phyloP scores from a whole-genome alignment of 192 early-diverging fungal species.

The Gamsiella multidivaricata region DNA sequence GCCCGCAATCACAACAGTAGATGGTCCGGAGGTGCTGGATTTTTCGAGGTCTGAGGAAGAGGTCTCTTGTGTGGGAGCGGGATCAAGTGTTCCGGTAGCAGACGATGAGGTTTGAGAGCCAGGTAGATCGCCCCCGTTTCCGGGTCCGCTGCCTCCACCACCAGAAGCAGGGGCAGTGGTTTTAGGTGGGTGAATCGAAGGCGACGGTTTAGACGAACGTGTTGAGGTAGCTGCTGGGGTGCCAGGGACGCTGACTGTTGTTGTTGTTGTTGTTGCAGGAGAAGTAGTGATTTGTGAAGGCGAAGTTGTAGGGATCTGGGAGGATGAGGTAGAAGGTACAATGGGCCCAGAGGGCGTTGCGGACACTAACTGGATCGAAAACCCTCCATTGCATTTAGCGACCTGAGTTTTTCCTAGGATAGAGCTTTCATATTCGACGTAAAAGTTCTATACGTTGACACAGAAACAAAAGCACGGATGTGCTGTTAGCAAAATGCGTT shows the following conservation, averaged over 20 bases:
- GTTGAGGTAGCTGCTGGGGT: conserved; percentile 1
- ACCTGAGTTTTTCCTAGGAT: neutral
- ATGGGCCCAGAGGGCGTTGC: neutral
- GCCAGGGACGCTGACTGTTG: too few relatives aligned
- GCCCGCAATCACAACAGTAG: conserved; percentile 4
- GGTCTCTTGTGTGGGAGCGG: neutral
- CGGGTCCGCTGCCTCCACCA: neutral
- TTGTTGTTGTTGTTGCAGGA: neutral
- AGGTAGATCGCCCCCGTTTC: too few relatives aligned
- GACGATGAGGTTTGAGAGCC: too few relatives aligned
- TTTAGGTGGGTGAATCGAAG: neutral
- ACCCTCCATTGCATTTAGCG: conserved; percentile 3
- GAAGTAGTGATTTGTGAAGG: neutral
- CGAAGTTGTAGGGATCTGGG: neutral
- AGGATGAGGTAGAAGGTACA: neutral
- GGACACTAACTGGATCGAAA: conserved; percentile 5
- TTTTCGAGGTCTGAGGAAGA: conserved; percentile 5
- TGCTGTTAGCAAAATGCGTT: too few relatives aligned
- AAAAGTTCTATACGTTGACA: conserved; percentile 1
- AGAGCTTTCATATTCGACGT: conserved; percentile 9
- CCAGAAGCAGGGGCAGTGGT: neutral
- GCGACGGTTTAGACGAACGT: neutral
- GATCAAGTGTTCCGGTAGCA: too few relatives aligned
- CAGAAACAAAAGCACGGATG: neutral
- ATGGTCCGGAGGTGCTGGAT: neutral